phyloP scores from a whole-genome alignment of 768 basidiomycete species.

The Candolleomyces eurysporus region DNA sequence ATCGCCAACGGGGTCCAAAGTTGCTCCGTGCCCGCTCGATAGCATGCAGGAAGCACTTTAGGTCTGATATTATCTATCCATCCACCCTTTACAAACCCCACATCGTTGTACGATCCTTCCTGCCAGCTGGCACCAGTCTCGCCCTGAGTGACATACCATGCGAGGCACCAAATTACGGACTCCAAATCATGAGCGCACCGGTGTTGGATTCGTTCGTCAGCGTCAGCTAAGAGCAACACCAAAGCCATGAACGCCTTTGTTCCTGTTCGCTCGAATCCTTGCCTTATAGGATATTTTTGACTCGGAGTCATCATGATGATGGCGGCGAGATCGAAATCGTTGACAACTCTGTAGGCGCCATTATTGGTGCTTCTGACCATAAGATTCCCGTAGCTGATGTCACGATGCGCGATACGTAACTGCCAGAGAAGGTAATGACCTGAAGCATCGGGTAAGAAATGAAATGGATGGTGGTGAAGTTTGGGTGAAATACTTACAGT shows the following conservation, averaged over 20 bases:
- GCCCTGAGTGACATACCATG: neutral
- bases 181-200: slow-evolving; percentile 13
- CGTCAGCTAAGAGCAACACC: neutral
- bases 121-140: neutral
- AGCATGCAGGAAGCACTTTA: neutral
- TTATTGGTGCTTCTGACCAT: slow-evolving; percentile 4
- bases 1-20: no score
- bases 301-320: slow-evolving; percentile 13
- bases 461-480: neutral
- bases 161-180: slow-evolving; percentile 9
- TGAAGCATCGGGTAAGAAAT: neutral
- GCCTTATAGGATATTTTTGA: slow-evolving; percentile 3
- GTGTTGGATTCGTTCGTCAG: neutral
- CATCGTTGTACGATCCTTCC: no score
- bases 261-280: slow-evolving; percentile 9
- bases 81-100: no score
- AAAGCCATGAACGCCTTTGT: slow-evolving; percentile 11
- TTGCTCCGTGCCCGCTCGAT: no score
- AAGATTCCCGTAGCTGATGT: slow-evolving; percentile 12
- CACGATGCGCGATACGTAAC: slow-evolving; percentile 8
- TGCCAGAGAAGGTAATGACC: slow-evolving; percentile 12
- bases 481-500: neutral
- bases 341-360: slow-evolving; percentile 4
- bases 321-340: slow-evolving; percentile 16
- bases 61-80: no score